A percentile compares a stretch with the other conserved stretches of the same genome.
These are phyloP conservation scores for Alternaria sp. DNA, from an alignment of 2,329 filamentous ascomycete species.

Conservation along the genomic window DNA sequence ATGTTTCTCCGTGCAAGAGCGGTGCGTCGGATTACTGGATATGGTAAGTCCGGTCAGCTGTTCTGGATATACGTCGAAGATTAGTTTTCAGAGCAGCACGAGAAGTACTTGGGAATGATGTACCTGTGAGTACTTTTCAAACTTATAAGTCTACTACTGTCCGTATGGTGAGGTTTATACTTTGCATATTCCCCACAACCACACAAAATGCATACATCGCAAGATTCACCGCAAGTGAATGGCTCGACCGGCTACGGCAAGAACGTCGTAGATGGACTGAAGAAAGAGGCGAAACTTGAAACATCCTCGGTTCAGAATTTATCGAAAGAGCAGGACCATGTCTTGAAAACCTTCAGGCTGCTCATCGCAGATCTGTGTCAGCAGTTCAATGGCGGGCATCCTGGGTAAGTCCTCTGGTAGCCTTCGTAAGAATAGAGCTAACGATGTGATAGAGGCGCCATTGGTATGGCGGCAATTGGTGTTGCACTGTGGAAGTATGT, in stretches of 20 bases:
- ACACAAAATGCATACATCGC: conserved; percentile 31
- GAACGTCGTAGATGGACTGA: conserved; percentile 8
- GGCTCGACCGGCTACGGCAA: conserved; percentile 22
- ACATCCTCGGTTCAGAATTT: conserved; percentile 50
- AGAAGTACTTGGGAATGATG: background rate
- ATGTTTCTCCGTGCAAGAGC: background rate
- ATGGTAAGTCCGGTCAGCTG: conserved; percentile 7
- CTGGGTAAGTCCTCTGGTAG: conserved; percentile 54
- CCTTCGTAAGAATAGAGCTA: background rate
- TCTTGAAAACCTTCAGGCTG: conserved; percentile 24
- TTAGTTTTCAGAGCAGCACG: conserved; percentile 1
- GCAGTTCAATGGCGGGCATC: conserved; percentile 74
- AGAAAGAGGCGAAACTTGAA: conserved; percentile 19
- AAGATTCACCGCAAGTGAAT: conserved; percentile 22
- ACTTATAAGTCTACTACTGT: background rate
- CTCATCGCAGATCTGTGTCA: conserved; percentile 69
- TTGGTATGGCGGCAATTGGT: conserved; percentile 70
- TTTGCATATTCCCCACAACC: background rate
- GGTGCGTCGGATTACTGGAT: conserved; percentile 18
- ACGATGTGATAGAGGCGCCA: conserved; percentile 35
- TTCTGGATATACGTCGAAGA: conserved; percentile 3
- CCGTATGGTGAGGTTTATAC: background rate
- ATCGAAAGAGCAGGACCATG: conserved; percentile 24
- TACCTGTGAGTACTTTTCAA: background rate
- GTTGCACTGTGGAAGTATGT: conserved; percentile 69